Evolutionary conservation across 1,139 yeast species (phyloP), one percentile per base, ranked within the genome.

Genomic region (Meyerozyma smithsonii): DNA sequence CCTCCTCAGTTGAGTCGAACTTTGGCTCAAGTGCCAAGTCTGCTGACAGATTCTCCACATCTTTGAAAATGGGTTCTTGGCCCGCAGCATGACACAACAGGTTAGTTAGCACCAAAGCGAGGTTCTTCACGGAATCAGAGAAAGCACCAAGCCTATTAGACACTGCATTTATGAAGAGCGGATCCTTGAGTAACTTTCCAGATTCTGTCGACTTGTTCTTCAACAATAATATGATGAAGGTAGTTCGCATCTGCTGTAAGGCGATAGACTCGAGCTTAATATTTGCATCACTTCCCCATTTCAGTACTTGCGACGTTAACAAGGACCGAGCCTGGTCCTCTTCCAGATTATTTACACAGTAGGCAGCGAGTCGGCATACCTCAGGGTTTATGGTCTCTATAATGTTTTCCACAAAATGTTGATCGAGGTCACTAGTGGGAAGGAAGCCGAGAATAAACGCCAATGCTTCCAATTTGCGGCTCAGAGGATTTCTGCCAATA

Each of bases 101-200:
- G 47, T 77, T 76, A 0, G 80, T 79, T 30, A 77, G 50, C 2
- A 69, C 50, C 12, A 74, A 66, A 0, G 76, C 82, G 37, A 74
- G 56, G 1, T 61, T 46, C 38, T 77, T 65, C 3, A 72, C 67
- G 25, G 57, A 53, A 26, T 62, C 58, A 0, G 79, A 70, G 37
- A 60, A 58, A 0, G 81, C 68, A 37, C 58, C 61, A n/a, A 77
- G 60, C 21, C 77, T 56, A 40, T 61, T 66, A 1, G 80, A 66
- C 12, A 77, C 58, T 0, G 73, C 69, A 17, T 62, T 56, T 12
- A 76, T 52, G 44, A 72, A 77, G 0, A 42, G 47, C 3, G 58
- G 42, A 20, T 62, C 56, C 10, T 49, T 50, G 35, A 65, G 46
- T 16, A 72, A 2, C 32, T 42, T 8, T 47, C 41, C 0, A 61